Percentiles rank a stretch among this genome's conserved stretches.
Conservation (phyloP, 352 stramenopile genomes). For the Phytopythium montanum region DNA sequence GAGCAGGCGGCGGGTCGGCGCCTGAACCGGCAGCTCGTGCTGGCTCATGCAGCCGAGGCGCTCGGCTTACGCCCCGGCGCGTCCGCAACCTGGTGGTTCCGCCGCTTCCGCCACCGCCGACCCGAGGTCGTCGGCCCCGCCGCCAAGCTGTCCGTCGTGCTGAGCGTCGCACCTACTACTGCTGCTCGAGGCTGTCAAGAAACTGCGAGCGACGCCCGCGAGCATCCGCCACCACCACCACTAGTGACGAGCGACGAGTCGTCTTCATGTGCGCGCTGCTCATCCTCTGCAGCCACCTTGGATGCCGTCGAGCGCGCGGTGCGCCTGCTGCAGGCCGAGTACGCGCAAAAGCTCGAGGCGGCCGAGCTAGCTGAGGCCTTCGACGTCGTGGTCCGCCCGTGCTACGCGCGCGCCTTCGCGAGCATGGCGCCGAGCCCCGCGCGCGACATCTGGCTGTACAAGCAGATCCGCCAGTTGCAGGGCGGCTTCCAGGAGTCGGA, state of each 20-base stretch:
- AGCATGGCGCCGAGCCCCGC: background rate
- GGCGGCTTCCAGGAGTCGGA: background rate
- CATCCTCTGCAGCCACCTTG: background rate
- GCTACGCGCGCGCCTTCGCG: background rate
- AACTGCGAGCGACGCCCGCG: background rate
- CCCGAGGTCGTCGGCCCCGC: constrained; percentile 11
- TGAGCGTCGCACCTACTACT: background rate
- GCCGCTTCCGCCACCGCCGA: constrained; percentile 15
- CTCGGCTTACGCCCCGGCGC: constrained; percentile 1
- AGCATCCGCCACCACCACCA: background rate
- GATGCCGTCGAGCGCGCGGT: constrained; percentile 1
- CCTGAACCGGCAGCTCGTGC: constrained; percentile 11
- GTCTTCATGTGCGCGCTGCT: background rate
- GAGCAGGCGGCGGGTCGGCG: constrained; percentile 9
- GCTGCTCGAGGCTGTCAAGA: background rate
- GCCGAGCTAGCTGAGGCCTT: background rate
- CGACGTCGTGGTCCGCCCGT: background rate
- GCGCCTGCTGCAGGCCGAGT: background rate
- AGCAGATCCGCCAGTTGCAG: constrained; percentile 2
- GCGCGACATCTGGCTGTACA: constrained; percentile 4
- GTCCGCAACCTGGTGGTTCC: constrained; percentile 9
- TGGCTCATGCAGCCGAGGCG: constrained; percentile 12
- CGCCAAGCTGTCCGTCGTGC: constrained; percentile 12
- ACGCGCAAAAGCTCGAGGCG: constrained; percentile 1
- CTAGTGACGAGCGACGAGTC: background rate